Evolutionary conservation across 345 rosid genomes (phyloP), one percentile per base, ranked within the genome.

Genomic region (Limnanthes douglasii): DNA sequence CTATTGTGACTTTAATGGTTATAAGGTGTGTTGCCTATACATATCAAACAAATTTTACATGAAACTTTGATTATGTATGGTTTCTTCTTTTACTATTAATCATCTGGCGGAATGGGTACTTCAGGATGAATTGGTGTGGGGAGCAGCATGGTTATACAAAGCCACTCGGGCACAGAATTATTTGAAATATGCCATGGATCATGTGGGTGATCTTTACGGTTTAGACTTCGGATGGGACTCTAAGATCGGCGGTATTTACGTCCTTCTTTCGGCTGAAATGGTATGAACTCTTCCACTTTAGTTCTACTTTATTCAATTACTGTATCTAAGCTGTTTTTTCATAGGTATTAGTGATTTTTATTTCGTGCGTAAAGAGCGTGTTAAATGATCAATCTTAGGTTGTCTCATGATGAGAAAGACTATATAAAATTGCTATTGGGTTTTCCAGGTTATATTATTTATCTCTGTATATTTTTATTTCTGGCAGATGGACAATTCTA

Each of bases 191-290:
- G 50, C 64, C 5, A 28, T 7, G 1, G 8, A 37, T 8, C 2
- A 7, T 28, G 2, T 28, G 66, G 36, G 50, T 11, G 34, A 51
- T 73, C 14, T 41, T 68, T 22, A 57, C 90, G 66, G 82, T 1
- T 86, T 81, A 46, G 30, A 72, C 11, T 82, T 86, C 58, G 78
- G 97, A 40, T 86, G 94, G 97, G 94, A 86, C 67, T 78, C 78
- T 46, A 82, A 86, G 23, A 67, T 64, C 46, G 82, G 86, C 3
- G 94, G 97, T 15, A 82, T 79, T 24, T 71, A 73, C 46, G 82
- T 82, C 41, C 79, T 86, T n/a, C n/a, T n/a, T n/a, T n/a, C 18
- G 43, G 56, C 72, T 79, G 66, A 32, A 5, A 18, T 34, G 8
- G 4, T 21, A 25, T 25, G 2, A 2, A 25, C 29, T 25, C 2